Percentiles rank a stretch among this genome's conserved stretches.
Conservation (phyloP, 2,329 filamentous ascomycete species). For the Phaeosphaeria sp. region DNA sequence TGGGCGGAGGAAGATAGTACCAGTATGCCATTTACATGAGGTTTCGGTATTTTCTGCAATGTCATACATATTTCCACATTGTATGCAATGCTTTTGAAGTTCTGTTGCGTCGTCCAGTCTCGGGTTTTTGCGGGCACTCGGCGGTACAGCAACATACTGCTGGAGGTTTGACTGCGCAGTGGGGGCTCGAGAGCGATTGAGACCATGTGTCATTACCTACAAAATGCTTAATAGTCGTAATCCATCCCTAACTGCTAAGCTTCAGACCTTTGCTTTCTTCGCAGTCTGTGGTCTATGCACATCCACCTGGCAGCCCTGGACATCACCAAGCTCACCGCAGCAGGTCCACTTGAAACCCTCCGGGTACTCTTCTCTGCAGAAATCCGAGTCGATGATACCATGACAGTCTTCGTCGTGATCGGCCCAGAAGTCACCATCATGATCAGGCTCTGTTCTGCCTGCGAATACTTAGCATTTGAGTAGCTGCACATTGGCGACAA, state of each 20-base stretch:
- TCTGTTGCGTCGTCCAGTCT: no score
- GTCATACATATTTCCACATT: background rate
- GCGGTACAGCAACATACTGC: no score
- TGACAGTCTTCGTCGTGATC: constrained; percentile 2
- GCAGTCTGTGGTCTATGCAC: background rate
- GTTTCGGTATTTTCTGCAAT: background rate
- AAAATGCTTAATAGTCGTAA: background rate
- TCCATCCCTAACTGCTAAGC: background rate
- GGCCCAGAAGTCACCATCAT: constrained; percentile 2
- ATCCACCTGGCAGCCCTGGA: background rate
- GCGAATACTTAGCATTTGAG: background rate
- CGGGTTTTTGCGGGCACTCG: no score
- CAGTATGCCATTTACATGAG: background rate
- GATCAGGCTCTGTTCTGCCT: background rate
- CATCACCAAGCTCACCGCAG: constrained; percentile 1
- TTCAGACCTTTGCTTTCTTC: background rate
- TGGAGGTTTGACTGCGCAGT: no score
- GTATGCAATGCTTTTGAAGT: background rate
- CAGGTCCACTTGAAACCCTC: constrained; percentile 11
- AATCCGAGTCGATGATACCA: background rate
- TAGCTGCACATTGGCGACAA: background rate
- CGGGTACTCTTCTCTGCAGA: background rate
- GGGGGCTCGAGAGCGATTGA: no score
- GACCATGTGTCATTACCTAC: background rate
- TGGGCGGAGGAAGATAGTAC: background rate